Percentiles rank a stretch among this genome's conserved stretches.
phyloP scores from a whole-genome alignment of 371 early-diverging fungal species.

The Mucor irregularis region DNA sequence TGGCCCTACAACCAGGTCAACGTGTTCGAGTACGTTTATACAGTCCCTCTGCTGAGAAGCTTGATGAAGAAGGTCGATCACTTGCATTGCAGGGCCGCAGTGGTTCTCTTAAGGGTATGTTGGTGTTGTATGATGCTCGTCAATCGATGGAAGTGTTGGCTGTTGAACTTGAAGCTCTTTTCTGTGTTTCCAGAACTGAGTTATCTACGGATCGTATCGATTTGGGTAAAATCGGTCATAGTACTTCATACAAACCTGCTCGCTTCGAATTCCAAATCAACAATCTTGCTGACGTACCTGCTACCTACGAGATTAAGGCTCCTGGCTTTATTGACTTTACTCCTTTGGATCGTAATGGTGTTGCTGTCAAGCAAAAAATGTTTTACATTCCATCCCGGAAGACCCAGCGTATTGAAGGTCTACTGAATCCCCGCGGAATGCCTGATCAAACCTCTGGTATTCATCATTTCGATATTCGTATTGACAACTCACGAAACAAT shows the following conservation, averaged over 20 bases:
- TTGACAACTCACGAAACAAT: conserved; percentile 72
- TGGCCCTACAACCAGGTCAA: conserved; percentile 54
- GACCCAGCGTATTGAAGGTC: conserved; percentile 46
- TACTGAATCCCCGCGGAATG: conserved; percentile 62
- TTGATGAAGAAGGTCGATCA: conserved; percentile 43
- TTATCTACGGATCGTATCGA: conserved; percentile 59
- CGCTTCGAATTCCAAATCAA: conserved; percentile 60
- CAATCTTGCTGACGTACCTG: conserved; percentile 67
- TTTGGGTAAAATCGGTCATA: conserved; percentile 78
- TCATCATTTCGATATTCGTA: conserved; percentile 46
- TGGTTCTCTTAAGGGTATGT: conserved; percentile 54
- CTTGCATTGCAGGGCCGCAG: conserved; percentile 56
- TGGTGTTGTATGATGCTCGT: conserved; percentile 61
- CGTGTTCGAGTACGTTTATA: conserved; percentile 59
- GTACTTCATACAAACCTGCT: conserved; percentile 70
- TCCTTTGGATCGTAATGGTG: conserved; percentile 25
- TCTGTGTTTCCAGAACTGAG: conserved; percentile 65
- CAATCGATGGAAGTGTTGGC: conserved; percentile 57
- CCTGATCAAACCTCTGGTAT: conserved; percentile 56
- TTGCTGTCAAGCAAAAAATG: conserved; percentile 23
- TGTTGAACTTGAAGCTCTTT: conserved; percentile 58
- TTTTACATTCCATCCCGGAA: conserved; percentile 41
- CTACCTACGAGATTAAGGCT: conserved; percentile 61
- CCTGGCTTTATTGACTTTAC: conserved; percentile 51
- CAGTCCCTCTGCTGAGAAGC: conserved; percentile 57